Conservation (phyloP, 1,284 basidiomycete species). For the Ceraceosorus guamensis region DNA sequence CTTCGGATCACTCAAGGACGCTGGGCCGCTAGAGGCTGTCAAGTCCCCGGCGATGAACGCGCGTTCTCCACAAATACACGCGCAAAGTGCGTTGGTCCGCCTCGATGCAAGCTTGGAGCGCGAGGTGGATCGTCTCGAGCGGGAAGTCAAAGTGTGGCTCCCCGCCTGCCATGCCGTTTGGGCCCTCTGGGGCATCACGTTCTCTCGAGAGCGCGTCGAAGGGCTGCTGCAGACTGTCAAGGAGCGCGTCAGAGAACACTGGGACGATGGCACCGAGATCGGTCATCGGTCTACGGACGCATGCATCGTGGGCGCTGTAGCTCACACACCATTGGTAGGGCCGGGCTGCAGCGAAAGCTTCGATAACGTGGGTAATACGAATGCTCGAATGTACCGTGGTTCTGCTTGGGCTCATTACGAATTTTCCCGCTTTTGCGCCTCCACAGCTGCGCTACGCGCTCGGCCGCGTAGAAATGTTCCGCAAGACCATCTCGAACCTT, state of each 20-base stretch:
- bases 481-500: slow-evolving; percentile 24
- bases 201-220: slow-evolving; percentile 36
- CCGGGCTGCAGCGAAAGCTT: slow-evolving; percentile 31
- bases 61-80: background rate
- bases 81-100: slow-evolving; percentile 15
- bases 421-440: background rate
- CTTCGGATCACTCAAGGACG: too few species aligned
- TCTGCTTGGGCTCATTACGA: background rate
- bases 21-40: background rate
- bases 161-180: slow-evolving; percentile 43
- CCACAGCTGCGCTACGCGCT: slow-evolving; percentile 31
- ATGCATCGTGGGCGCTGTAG: slow-evolving; percentile 8
- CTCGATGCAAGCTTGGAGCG: slow-evolving; percentile 27
- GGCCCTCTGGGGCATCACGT: slow-evolving; percentile 45
- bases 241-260: background rate
- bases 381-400: background rate
- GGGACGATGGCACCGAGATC: background rate
- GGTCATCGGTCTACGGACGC: background rate
- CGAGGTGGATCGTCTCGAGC: slow-evolving; percentile 41
- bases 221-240: slow-evolving; percentile 14
- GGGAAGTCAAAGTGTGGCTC: slow-evolving; percentile 38
- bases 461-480: slow-evolving; percentile 41
- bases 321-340: too few species aligned
- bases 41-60: background rate
- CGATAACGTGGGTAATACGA: slow-evolving; percentile 21